Conservation (phyloP, 495 filamentous ascomycete genomes). For the Elasticomyces elasticus region DNA sequence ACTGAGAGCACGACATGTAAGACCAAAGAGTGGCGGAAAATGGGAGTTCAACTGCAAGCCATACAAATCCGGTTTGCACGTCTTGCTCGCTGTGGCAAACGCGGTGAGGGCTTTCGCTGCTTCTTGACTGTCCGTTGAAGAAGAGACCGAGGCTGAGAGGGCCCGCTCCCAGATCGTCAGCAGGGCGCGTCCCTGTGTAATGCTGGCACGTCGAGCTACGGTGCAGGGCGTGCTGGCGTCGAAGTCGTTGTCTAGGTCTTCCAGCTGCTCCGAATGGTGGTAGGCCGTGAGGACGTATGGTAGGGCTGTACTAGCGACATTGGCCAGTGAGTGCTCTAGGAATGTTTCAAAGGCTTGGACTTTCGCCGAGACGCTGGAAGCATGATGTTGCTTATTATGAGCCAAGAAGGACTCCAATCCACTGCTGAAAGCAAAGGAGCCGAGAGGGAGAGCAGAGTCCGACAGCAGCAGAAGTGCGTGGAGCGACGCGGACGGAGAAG, state of each 20-base stretch:
- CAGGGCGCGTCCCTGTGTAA: conserved; percentile 76
- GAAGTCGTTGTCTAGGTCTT: conserved; percentile 66
- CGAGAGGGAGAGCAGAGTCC: conserved; percentile 89
- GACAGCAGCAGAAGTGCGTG: conserved; percentile 87
- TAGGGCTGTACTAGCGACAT: conserved; percentile 67
- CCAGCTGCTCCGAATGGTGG: conserved; percentile 45
- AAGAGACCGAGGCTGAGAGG: background rate
- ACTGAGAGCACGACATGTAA: conserved; percentile 53
- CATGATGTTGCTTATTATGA: conserved; percentile 47
- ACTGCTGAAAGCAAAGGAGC: conserved; percentile 92
- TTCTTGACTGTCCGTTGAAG: background rate
- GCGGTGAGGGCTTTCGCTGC: conserved; percentile 10
- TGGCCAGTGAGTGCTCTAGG: conserved; percentile 65
- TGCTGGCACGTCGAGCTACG: conserved; percentile 73
- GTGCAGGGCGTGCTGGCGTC: conserved; percentile 81
- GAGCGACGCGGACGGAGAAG: conserved; percentile 19
- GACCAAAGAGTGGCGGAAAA: conserved; percentile 71
- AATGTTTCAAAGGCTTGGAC: conserved; percentile 54
- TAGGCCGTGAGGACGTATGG: conserved; percentile 78
- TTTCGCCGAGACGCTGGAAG: conserved; percentile 22
- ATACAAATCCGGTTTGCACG: conserved; percentile 7
- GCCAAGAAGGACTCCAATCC: conserved; percentile 90
- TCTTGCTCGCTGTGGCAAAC: conserved; percentile 18
- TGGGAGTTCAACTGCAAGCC: conserved; percentile 43
- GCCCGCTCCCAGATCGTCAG: conserved; percentile 76